Conservation (phyloP, 208 protist genomes). For the Herpetomonas samuelpessoai region DNA sequence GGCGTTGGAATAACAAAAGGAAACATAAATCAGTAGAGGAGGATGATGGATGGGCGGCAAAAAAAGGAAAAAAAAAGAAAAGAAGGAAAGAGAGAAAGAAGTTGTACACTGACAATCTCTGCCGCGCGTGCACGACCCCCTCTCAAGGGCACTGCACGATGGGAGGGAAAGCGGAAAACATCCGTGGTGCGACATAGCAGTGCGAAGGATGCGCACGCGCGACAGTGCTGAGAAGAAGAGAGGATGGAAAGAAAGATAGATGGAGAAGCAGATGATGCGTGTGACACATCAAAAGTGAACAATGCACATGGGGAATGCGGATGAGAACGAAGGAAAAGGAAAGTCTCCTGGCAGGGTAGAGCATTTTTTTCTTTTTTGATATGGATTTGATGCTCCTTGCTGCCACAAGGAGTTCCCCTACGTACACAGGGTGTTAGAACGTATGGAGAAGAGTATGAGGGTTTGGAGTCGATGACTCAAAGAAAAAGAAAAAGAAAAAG, state of each 20-base stretch:
- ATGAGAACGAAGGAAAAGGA: not conserved
- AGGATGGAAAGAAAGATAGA: too few species aligned
- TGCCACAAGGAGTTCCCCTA: not conserved
- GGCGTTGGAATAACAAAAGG: conserved; percentile 1
- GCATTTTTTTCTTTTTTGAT: too few species aligned
- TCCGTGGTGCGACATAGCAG: too few species aligned
- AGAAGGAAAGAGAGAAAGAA: conserved; percentile 4
- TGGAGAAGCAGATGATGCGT: too few species aligned
- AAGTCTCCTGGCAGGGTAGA: too few species aligned
- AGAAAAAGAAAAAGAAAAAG: conserved; percentile 6
- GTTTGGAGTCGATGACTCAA: conserved; percentile 8
- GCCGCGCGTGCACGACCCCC: not conserved
- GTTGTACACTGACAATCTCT: conserved; percentile 7
- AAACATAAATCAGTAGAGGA: conserved; percentile 2
- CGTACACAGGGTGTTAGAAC: conserved; percentile 2
- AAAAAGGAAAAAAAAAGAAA: conserved; percentile 3
- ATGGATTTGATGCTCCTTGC: too few species aligned
- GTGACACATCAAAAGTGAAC: too few species aligned
- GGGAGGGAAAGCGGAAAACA: too few species aligned
- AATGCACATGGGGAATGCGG: not conserved
- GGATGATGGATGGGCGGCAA: not conserved
- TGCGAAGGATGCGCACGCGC: too few species aligned
- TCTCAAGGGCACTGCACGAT: too few species aligned
- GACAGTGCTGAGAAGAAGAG: too few species aligned
- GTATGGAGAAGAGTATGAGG: conserved; percentile 6